phyloP scores from a whole-genome alignment of 139 green algal species.

The Astrephomene gubernaculifera region DNA sequence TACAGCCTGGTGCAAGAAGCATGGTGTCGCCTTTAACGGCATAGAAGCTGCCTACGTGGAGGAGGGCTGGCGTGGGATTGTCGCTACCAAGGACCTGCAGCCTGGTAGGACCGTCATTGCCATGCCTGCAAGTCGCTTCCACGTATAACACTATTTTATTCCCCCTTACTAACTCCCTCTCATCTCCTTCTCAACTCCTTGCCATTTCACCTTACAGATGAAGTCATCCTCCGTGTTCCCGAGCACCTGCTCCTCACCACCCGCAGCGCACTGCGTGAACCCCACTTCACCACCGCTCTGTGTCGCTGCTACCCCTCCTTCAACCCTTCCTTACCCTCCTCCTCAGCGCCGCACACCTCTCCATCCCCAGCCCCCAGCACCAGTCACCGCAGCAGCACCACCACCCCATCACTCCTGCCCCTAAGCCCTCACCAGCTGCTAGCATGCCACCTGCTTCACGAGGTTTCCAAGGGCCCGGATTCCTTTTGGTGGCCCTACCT shows the following conservation, averaged over 20 bases:
- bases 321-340: neutral
- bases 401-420: no score
- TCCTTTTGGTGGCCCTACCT: constrained; percentile 82
- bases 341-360: no score
- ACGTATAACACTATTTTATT: neutral
- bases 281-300: constrained; percentile 49
- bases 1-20: constrained; percentile 53
- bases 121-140: neutral
- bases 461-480: constrained; percentile 60
- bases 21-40: constrained; percentile 27
- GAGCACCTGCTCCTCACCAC: constrained; percentile 62
- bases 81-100: constrained; percentile 61
- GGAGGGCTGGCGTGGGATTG: constrained; percentile 68
- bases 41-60: constrained; percentile 56
- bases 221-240: constrained; percentile 65
- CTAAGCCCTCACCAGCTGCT: constrained; percentile 66
- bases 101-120: constrained; percentile 13
- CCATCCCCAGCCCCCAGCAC: no score
- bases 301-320: neutral
- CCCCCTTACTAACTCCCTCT: neutral
- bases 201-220: constrained; percentile 18
- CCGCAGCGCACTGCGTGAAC: constrained; percentile 42
- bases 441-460: constrained; percentile 75
- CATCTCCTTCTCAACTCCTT: no score
- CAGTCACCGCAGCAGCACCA: no score